Base-by-base conservation (phyloP, 2,329 filamentous ascomycete genomes). In the Claviceps paspali region DNA sequence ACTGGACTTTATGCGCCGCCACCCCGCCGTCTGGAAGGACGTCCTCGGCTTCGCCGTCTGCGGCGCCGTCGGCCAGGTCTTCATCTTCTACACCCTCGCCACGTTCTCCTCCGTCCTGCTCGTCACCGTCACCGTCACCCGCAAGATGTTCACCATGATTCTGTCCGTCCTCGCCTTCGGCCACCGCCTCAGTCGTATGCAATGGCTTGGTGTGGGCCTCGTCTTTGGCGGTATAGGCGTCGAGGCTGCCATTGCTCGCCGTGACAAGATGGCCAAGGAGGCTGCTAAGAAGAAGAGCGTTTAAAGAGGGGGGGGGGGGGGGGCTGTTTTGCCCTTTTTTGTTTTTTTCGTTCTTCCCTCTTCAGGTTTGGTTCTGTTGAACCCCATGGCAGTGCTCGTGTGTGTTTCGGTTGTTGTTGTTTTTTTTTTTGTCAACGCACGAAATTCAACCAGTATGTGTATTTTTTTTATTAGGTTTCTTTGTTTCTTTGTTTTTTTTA, bases 141-240 rank as follows among this genome's bases (percentile, higher is more conserved):
- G 91, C 53, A 98, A 98, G 66, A 98, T 98, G 91, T 73, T 96
- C 56, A 96, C 88, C 47, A 98, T 98, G 91, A 84, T 96, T 41
- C 69, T 96, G 36, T 94, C 85, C 38, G 91, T 98, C 21, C 67
- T 96, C 42, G 86, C 85, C 62, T 98, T 96, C 56, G 91, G 91
- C 21, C 91, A 98, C 59, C 74, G 72, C 44, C 70, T 98, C 34
- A 82, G 75, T 21, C 62, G 66, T n/a, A 92, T 88, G 70, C 91
- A 98, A 63, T 94, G 87, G 83, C 64, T 92, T 6, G 91, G 91
- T 44, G 87, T 98, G 23, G 79, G 73, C 0, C 66, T 98, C 41
- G 91, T 98, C 7, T 98, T 98, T 64, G 86, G 87, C 19, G 91
- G 88, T 36, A 87, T 98, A 53, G 91, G 86, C 22, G 82, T 87